Base-by-base conservation (phyloP, 306 rosid species). In the apple (Malus domestica) region DNA sequence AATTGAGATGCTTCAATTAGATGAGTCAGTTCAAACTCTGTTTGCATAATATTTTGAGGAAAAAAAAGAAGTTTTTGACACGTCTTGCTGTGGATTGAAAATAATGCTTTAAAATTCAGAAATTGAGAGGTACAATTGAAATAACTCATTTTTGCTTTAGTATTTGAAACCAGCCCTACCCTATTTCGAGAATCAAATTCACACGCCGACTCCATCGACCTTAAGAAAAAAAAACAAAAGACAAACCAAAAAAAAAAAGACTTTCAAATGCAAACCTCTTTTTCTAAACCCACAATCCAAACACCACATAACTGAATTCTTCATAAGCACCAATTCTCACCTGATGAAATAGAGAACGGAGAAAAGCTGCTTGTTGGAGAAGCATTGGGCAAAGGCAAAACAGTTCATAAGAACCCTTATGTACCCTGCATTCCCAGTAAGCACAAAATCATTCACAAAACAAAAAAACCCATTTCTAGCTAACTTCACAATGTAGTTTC, bases 261-360 rank as follows among this genome's bases (percentile, higher is more conserved):
- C 45, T 42, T 42, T 42, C 45, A 27, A 61, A 61, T 61, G 68
- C 42, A 32, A 18, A 8, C 27, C 13, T 32, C 35, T 71, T 33
- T 13, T n/a, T 35, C n/a, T 35, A 71, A 32, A 55, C 29, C 12
- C 32, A 27, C 27, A 70, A 32, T 52, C 45, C 45, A 70, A 70
- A 32, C 22, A 33, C 76, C 27, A 59, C 42, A 8, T 68, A 6
- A 30, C 22, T 9, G 22, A 59, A 15, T 59, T 59, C 20, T 62
- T 32, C 59, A 51, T 70, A 70, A 72, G 59, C 63, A 78, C 42
- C 68, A 68, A 78, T 67, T 71, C 87, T 71, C 80, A 95, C 98
- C 98, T 95, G 82, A 90, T 59, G 75, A 95, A 89, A 72, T 95
- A 95, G 51, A 95, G 93, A 75, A 88, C 32, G 14, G 95, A 85